Evolutionary conservation across 345 rosid species (phyloP).

Genomic region (Nasturtium officinale): DNA sequence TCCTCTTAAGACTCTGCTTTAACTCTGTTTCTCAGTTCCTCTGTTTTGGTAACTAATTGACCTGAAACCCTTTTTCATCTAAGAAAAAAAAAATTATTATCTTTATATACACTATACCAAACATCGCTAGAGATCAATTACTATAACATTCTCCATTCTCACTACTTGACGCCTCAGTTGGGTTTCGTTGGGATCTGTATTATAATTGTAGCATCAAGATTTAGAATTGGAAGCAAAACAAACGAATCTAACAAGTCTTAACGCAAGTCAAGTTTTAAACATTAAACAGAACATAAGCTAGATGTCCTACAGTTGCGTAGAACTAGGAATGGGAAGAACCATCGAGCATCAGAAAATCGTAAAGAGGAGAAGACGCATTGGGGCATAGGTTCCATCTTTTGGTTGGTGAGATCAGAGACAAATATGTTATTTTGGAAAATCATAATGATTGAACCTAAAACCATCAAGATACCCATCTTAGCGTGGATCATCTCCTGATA

Average conservation of each 20-base stretch:
- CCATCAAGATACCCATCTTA: neutral
- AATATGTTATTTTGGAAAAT: constrained; percentile 22
- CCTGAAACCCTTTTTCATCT: neutral
- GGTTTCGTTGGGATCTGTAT: too few species aligned
- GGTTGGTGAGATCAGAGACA: constrained; percentile 29
- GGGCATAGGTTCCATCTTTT: constrained; percentile 2
- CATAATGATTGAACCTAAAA: neutral
- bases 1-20: constrained; percentile 9
- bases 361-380: constrained; percentile 2
- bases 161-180: too few species aligned
- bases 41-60: constrained; percentile 4
- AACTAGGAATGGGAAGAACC: constrained; percentile 28
- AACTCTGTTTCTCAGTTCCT: constrained; percentile 3
- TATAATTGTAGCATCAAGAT: too few species aligned
- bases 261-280: too few species aligned
- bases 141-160: neutral
- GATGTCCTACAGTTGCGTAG: neutral
- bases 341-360: constrained; percentile 12
- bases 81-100: neutral
- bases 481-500: constrained; percentile 15
- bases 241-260: too few species aligned
- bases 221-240: too few species aligned
- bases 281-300: neutral
- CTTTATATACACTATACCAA: neutral
- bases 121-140: neutral